Base-by-base conservation (phyloP, 305 asterid species). In the Fraxinus greggii region DNA sequence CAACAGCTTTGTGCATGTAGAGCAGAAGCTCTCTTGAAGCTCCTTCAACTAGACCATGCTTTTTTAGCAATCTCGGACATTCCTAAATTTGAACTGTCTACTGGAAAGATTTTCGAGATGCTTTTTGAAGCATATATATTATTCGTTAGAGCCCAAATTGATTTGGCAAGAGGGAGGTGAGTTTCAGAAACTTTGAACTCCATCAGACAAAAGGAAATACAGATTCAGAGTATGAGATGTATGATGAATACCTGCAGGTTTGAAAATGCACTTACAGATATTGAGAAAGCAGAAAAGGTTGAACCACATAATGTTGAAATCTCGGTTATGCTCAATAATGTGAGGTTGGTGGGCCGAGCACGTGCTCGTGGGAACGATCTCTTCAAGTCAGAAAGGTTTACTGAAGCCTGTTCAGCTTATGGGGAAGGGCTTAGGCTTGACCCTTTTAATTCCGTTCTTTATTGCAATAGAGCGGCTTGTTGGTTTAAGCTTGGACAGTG, bases 391-490 rank as follows among this genome's bases (percentile, higher is more conserved):
- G 97, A 94, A 79, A 93, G 98, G 88, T 92, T 87, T 80, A 94
- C 98, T 0, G 99, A 94, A 87, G 99, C 99, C 17, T 92, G 97
- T 89, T 86, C 89, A 3, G 98, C 98, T 24, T 96, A 94, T 54
- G 94, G 89, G n/a, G 98, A 95, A 48, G 99, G 99, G 76, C 92
- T 95, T 51, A 87, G 89, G 54, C 86, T 89, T 31, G 92, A 95
- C 82, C 93, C 97, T 45, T 88, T 90, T 7, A 94, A 92, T 86
- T 88, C 98, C 8, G 92, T 96, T 78, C 94, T 96, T 67, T 94
- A 89, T 85, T 92, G 98, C 86, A 96, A 96, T 84, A 85, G 98
- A 89, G 98, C 99, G 12, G 99, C 99, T 84, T 96, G 99, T 78
- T 91, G 94, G 95, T 91, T 85, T 86, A 96, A 91, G 91, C 94